Conservation (phyloP, 192 early-diverging fungal genomes). For the Dimargaris cristalligena region DNA sequence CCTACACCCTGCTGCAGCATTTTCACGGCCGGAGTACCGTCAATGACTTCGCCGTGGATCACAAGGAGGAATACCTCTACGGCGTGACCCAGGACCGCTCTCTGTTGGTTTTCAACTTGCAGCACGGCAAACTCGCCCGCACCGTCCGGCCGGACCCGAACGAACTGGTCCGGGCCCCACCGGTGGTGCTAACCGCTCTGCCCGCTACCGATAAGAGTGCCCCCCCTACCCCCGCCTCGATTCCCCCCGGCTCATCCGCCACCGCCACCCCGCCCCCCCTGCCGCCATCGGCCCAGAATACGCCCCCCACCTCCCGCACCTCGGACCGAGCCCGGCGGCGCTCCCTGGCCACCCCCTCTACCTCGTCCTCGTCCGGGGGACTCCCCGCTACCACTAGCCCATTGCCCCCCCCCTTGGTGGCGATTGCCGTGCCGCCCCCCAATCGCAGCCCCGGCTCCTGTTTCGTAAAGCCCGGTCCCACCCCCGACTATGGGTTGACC, state of each 20-base stretch:
- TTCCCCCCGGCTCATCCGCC: too few relatives aligned
- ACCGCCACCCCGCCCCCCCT: too few relatives aligned
- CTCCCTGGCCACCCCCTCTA: background rate
- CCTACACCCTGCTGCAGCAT: constrained; percentile 1
- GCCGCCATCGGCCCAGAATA: too few relatives aligned
- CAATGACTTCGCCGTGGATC: background rate
- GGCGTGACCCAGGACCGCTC: background rate
- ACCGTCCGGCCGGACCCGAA: background rate
- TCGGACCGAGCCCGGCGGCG: too few relatives aligned
- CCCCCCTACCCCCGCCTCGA: background rate
- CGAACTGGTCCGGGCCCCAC: background rate
- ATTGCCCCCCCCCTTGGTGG: too few relatives aligned
- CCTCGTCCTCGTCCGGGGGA: background rate
- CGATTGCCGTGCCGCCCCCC: too few relatives aligned
- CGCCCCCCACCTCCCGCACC: too few relatives aligned
- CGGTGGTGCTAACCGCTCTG: background rate
- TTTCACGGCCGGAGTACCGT: background rate
- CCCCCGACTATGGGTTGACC: background rate
- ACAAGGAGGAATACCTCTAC: background rate
- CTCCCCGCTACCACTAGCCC: background rate
- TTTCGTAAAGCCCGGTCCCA: too few relatives aligned
- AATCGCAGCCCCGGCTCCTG: too few relatives aligned
- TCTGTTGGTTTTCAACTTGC: background rate
- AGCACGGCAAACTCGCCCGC: background rate
- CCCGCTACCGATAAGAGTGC: background rate